Percentiles rank a stretch among this genome's conserved stretches.
Conservation (phyloP, 2,329 filamentous ascomycete genomes). For the Chaetothyriales sp. region DNA sequence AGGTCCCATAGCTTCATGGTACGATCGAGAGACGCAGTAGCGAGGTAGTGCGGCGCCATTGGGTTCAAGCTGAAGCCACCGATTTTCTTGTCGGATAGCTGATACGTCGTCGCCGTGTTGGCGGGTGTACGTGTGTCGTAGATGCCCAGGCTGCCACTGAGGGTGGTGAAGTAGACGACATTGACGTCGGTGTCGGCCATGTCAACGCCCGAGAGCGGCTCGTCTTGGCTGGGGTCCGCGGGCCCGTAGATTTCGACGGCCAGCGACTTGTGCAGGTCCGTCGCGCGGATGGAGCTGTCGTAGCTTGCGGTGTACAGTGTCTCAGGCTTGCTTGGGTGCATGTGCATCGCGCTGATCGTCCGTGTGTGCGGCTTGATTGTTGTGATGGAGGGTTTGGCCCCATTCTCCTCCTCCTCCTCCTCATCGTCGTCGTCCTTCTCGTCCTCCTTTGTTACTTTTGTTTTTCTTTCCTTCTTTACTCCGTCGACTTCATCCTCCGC, state of each 20-base stretch:
- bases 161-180: slow-evolving; percentile 71
- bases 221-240: slow-evolving; percentile 51
- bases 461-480: slow-evolving; percentile 16
- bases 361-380: slow-evolving; percentile 81
- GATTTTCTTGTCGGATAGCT: slow-evolving; percentile 81
- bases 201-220: slow-evolving; percentile 73
- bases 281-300: slow-evolving; percentile 76
- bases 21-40: slow-evolving; percentile 79
- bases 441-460: slow-evolving; percentile 13
- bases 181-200: slow-evolving; percentile 59
- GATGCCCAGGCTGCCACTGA: slow-evolving; percentile 66
- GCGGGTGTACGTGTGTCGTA: slow-evolving; percentile 58
- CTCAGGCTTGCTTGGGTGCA: slow-evolving; percentile 59
- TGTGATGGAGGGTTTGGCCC: slow-evolving; percentile 63
- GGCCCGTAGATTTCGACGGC: slow-evolving; percentile 75
- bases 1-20: slow-evolving; percentile 89
- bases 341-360: slow-evolving; percentile 74
- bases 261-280: slow-evolving; percentile 68
- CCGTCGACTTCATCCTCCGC: slow-evolving; percentile 44
- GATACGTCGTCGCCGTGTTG: slow-evolving; percentile 49
- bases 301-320: slow-evolving; percentile 77
- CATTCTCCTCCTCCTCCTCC: slow-evolving; percentile 51
- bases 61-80: slow-evolving; percentile 84
- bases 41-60: slow-evolving; percentile 62
- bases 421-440: slow-evolving; percentile 40